A percentile compares a stretch with the other conserved stretches of the same genome.
phyloP scores from a whole-genome alignment of 441 rosid species.

The Adansonia gregorii region DNA sequence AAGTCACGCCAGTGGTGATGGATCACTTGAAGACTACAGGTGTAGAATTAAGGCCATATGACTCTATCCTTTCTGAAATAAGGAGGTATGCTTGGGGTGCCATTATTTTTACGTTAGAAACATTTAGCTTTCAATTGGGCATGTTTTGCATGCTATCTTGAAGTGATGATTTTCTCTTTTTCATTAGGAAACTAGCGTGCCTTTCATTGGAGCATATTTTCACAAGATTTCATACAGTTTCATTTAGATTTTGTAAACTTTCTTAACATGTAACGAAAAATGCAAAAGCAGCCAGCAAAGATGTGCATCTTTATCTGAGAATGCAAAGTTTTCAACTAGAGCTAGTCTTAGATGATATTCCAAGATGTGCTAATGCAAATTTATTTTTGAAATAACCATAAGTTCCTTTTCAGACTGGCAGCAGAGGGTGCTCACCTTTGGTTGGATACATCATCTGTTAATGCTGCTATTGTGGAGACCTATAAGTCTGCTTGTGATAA shows the following conservation, averaged over 20 bases:
- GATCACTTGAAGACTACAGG: constrained; percentile 77
- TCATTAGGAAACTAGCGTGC: constrained; percentile 4
- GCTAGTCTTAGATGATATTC: background rate
- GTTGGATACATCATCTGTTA: constrained; percentile 84
- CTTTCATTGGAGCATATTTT: background rate
- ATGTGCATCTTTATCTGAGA: background rate
- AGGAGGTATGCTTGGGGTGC: constrained; percentile 50
- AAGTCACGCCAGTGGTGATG: constrained; percentile 76
- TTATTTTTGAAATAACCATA: constrained; percentile 14
- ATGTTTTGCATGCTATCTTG: constrained; percentile 15
- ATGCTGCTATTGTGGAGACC: constrained; percentile 78
- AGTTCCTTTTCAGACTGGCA: constrained; percentile 63
- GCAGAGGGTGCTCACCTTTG: constrained; percentile 71
- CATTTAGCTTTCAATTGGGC: constrained; percentile 5
- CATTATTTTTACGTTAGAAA: background rate
- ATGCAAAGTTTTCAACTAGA: background rate
- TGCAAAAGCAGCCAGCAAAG: constrained; percentile 11
- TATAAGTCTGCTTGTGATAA: constrained; percentile 67
- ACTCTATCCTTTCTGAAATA: constrained; percentile 74
- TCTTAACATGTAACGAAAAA: constrained; percentile 15
- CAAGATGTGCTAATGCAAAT: background rate
- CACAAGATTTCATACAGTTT: background rate
- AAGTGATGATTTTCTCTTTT: background rate
- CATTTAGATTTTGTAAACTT: background rate
- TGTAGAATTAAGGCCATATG: constrained; percentile 71